phyloP scores from a whole-genome alignment of 2,329 filamentous ascomycete species.

The Calonectria pteridis region DNA sequence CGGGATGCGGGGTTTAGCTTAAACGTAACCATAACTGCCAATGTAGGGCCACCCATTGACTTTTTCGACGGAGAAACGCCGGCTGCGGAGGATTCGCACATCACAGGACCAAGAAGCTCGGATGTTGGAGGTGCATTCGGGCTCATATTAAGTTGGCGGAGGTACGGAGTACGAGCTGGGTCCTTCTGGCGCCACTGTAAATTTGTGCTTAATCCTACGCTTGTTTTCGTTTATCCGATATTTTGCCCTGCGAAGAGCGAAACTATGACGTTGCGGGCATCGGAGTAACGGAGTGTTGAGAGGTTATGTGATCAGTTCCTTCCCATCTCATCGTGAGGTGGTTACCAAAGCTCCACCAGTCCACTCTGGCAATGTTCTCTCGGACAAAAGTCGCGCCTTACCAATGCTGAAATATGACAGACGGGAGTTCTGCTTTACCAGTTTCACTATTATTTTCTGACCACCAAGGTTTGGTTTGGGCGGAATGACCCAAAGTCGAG shows the following conservation, averaged over 20 bases:
- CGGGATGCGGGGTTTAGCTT: conserved; percentile 14
- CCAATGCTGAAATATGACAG: not conserved
- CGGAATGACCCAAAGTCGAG: not conserved
- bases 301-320: not conserved
- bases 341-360: not conserved
- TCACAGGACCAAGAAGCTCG: not conserved
- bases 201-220: conserved; percentile 3
- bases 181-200: not conserved
- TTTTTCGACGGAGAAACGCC: not conserved
- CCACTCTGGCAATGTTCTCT: not conserved
- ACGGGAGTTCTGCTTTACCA: not conserved
- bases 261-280: not conserved
- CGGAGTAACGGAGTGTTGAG: not conserved
- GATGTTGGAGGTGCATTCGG: not conserved
- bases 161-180: not conserved
- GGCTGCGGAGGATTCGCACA: not conserved
- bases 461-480: not conserved
- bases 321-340: not conserved
- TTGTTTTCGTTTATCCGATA: conserved; percentile 1
- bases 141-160: not conserved
- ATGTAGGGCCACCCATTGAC: not conserved
- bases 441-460: not conserved
- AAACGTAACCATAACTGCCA: not conserved
- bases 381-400: not conserved
- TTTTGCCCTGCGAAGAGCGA: not conserved